A percentile compares a stretch with the other conserved stretches of the same genome.
Conservation (phyloP, 768 basidiomycete genomes). For the Austroboletus eburneus region DNA sequence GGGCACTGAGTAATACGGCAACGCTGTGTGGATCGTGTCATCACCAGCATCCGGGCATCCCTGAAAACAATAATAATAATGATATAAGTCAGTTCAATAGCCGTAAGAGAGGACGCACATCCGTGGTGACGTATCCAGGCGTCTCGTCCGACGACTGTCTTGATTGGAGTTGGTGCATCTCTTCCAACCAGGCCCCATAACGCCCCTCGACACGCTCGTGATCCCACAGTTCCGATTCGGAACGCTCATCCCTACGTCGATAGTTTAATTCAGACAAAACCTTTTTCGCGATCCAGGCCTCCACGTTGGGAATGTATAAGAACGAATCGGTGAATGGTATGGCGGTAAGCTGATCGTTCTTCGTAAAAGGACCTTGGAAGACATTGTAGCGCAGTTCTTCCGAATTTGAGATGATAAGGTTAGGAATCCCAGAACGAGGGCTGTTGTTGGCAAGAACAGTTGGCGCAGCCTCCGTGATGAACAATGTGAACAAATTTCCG, state of each 20-base stretch:
- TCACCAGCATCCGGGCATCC: constrained; percentile 73
- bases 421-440: constrained; percentile 53
- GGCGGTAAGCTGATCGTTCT: constrained; percentile 75
- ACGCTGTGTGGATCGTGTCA: constrained; percentile 60
- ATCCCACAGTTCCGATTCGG: constrained; percentile 27
- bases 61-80: constrained; percentile 30
- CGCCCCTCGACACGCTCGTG: constrained; percentile 48
- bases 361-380: constrained; percentile 66
- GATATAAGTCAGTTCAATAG: not conserved
- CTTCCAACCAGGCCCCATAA: constrained; percentile 55
- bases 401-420: constrained; percentile 61
- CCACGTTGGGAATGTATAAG: constrained; percentile 55
- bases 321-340: constrained; percentile 68
- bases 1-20: constrained; percentile 52
- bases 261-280: constrained; percentile 53
- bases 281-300: constrained; percentile 45
- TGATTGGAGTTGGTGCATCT: constrained; percentile 40
- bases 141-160: constrained; percentile 40
- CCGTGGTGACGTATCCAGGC: constrained; percentile 70
- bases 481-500: constrained; percentile 55
- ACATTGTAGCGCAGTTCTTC: constrained; percentile 65
- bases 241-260: constrained; percentile 35
- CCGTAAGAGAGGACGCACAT: constrained; percentile 39
- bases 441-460: constrained; percentile 59
- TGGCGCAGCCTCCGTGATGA: constrained; percentile 51